Evolutionary conservation across 2,329 filamentous ascomycete species (phyloP).

Genomic region (Fusarium nanum): DNA sequence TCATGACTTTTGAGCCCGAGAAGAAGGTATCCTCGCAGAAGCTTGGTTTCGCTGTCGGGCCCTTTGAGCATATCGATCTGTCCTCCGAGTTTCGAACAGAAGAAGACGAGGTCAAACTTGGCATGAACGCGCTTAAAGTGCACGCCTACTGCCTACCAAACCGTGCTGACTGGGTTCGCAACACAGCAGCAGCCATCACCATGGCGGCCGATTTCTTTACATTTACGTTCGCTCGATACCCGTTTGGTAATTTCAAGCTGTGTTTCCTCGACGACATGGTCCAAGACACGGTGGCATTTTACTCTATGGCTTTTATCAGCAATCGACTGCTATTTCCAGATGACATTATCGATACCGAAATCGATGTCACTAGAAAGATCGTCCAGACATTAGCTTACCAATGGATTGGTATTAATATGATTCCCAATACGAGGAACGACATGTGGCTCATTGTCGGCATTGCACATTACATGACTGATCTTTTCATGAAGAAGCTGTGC

Average conservation of each 20-base stretch:
- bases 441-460: constrained; percentile 91
- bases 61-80: constrained; percentile 93
- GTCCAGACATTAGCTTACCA: constrained; percentile 89
- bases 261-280: constrained; percentile 93
- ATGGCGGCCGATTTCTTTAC: constrained; percentile 92
- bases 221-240: constrained; percentile 88
- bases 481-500: constrained; percentile 89
- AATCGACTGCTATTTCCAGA: constrained; percentile 86
- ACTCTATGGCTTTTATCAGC: constrained; percentile 88
- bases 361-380: constrained; percentile 82
- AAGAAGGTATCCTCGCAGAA: constrained; percentile 85
- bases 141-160: constrained; percentile 92
- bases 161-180: constrained; percentile 82
- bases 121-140: constrained; percentile 86
- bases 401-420: constrained; percentile 94
- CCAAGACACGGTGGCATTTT: constrained; percentile 78
- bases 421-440: constrained; percentile 83
- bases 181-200: constrained; percentile 87
- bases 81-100: constrained; percentile 86
- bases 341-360: constrained; percentile 85
- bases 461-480: constrained; percentile 93
- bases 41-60: constrained; percentile 92
- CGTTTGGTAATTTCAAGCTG: constrained; percentile 91
- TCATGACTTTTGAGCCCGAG: constrained; percentile 83
- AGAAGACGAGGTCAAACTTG: constrained; percentile 91